Percentiles rank a stretch among this genome's conserved stretches.
Evolutionary conservation across 495 filamentous ascomycete species (phyloP).

Genomic region (Paragyromitra xinjiangensis): DNA sequence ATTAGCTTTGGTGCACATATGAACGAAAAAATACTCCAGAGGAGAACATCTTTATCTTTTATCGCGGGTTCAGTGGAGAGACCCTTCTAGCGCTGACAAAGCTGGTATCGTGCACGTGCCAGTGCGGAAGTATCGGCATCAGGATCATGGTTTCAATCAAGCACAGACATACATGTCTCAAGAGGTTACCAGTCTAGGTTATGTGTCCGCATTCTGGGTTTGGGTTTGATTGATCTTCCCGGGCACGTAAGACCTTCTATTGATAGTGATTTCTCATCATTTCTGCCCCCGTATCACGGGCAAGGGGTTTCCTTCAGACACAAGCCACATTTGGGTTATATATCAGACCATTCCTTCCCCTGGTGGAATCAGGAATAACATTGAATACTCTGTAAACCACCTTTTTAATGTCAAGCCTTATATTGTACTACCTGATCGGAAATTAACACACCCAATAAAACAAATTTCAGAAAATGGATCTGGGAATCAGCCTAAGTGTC

Average conservation of each 20-base stretch:
- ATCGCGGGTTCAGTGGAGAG: background rate
- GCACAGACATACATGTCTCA: background rate
- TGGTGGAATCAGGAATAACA: background rate
- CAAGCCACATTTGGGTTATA: too few relatives aligned
- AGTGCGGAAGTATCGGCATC: conserved; percentile 12
- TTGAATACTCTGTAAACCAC: background rate
- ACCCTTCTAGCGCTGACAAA: background rate
- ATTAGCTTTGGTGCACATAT: conserved; percentile 17
- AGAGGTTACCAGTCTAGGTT: background rate
- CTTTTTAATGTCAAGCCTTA: background rate
- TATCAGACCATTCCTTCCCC: background rate
- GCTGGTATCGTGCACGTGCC: background rate
- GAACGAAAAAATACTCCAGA: background rate
- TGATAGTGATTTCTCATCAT: conserved; percentile 1
- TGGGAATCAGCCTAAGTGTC: conserved; percentile 1
- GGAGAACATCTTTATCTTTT: background rate
- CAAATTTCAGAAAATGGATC: background rate
- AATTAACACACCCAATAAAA: background rate
- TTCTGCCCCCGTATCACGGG: background rate
- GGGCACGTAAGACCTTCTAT: background rate
- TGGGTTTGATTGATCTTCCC: conserved; percentile 4
- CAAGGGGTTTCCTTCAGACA: too few relatives aligned
- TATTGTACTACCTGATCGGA: conserved; percentile 1
- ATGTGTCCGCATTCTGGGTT: background rate
- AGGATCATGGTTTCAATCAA: background rate